Base-by-base conservation (phyloP, 139 green algal genomes). In the Coccomyxa sp. region DNA sequence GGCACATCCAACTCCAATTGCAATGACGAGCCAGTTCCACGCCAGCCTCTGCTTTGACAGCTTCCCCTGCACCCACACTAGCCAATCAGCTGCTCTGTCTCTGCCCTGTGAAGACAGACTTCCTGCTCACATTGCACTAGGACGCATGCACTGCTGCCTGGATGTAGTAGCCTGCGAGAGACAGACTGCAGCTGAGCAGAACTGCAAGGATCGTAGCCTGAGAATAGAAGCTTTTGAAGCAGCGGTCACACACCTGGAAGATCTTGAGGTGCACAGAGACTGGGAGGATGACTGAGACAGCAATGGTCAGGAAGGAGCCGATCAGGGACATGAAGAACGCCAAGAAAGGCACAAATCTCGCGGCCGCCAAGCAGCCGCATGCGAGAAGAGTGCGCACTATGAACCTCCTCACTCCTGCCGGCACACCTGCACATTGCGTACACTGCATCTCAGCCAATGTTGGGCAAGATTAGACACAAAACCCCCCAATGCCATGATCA, bases 241-340 rank as follows among this genome's bases (percentile, higher is more conserved):
- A 36, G 64, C 2, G 2, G 2, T 22, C 1, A 34, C 33, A 41
- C 34, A 74, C 70, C 70, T 24, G 29, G 10, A 74, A 86, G 22
- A 89, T 40, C 31, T 38, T 68, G 36, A 86, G 81, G 77, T 91
- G 82, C 81, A 82, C 88, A 34, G 86, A 27, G n/a, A 81, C 82
- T 14, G 87, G 87, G 77, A 91, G 83, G 55, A 86, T 91, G 79
- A 89, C 81, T 10, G 77, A 82, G 5, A 88, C 81, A 41, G 39
- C 79, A 74, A 91, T 82, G 24, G 87, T 89, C 64, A 91, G 83
- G 64, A 91, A 87, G 37, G 68, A 82, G 27, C 87, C 87, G 74
- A 89, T 83, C 71, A 91, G 81, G 27, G 87, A 77, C 83, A 89
- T 89, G 74, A 91, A 44, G 34, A 86, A 85, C 8, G 81, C 87